Evolutionary conservation across 352 stramenopile genomes (phyloP), one percentile per base, ranked within the genome.

Genomic region (Phytophthora cryptogea): DNA sequence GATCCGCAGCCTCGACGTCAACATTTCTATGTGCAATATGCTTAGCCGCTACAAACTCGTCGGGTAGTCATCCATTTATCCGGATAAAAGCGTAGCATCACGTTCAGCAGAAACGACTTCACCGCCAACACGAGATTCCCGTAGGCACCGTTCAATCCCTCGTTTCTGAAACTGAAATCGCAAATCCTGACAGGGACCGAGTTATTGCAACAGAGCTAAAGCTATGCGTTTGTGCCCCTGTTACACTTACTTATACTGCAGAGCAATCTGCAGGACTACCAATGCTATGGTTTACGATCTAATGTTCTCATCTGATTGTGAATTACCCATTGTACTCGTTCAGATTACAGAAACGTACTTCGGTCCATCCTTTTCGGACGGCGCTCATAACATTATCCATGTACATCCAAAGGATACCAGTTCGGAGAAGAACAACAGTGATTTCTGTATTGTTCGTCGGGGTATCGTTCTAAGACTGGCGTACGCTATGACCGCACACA

Each of bases 401-500:
- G n/a, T 55, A 23, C 20, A 1, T 23, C 20, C 20, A 23, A 23
- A 23, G 2, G 20, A 39, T 23, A 41, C 16, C 17, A 41, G 37
- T 17, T 47, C 26, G 36, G 26, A 36, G 3, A 31, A 26, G 1
- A 32, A 11, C 8, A 31, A 5, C n/a, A 41, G 49, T 16, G 37
- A 56, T 8, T 41, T 33, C 20, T 2, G 20, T 2, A 41, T 17
- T 47, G 49, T 56, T 4, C 8, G 28, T 41, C 37, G 36, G 8
- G 37, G 28, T 23, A 57, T 57, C 26, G 37, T 27, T 9, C 0
- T 57, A 27, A 27, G 49, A 7, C 27, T 57, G 10, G 36, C 37
- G 2, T 57, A 32, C 40, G 37, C 36, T 4, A 57, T 56, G 23
- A 56, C 49, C 1, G 17, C 47, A 3, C 36, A 56, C 36, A 56